Base-by-base conservation (phyloP, 208 protist genomes). In the Willaertia magna region DNA sequence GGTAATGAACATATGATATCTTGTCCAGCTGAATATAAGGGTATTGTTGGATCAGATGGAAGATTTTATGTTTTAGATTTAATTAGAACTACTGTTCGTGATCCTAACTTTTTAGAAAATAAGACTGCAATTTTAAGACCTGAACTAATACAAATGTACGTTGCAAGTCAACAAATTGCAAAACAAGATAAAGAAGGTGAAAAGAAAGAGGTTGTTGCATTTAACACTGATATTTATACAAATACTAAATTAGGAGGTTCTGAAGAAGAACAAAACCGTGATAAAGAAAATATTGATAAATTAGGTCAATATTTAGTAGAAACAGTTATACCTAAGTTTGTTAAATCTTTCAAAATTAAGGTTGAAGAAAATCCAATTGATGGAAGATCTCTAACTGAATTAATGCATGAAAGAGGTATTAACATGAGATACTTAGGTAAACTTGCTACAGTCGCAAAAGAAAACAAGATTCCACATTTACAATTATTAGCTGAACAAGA, bases 51-150 rank as follows among this genome's bases (percentile, higher is more conserved):
- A 55, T 85, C 75, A 2, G 90, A 92, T 49, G 88, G 86, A n/a
- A 20, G 90, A 43, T 61, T 61, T n/a, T 92, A 92, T 74, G 59
- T 92, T n/a, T 78, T 92, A 14, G 90, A 92, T 61, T 79, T 92
- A 16, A n/a, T 85, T 4, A 40, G 88, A 44, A 87, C 81, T 4
- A 92, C 89, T 3, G 87, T 87, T 47, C 67, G 81, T 59, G 90
- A 92, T 84, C 61, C 84, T 51, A 91, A 92, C 49, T 92, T 86
- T 43, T 7, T 4, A 0, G 88, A 88, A 2, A 16, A 39, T 0
- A 61, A 82, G 0, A 44, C 26, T 26, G 46, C 48, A 6, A 46
- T 84, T 67, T 67, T 74, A 1, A 40, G 79, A 55, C 47, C 47
- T 34, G 79, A 84, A 84, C 26, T 83, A 1, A 52, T 83, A 20